These are phyloP conservation scores for Strobilomyces echinocephalus DNA, from an alignment of 768 basidiomycete genomes.

Conservation along the genomic window DNA sequence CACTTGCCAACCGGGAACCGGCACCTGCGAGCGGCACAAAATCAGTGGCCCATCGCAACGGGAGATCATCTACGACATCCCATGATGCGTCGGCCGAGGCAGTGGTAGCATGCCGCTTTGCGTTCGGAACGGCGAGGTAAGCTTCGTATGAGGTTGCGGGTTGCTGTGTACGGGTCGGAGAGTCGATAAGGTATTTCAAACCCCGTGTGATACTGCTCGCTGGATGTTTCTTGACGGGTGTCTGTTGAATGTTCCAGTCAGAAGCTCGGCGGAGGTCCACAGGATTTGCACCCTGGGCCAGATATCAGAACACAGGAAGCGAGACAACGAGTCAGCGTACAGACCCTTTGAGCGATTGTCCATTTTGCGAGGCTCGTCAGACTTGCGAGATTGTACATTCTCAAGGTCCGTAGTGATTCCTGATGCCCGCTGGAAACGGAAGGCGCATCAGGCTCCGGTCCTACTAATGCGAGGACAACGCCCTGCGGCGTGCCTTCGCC, in stretches of 20 bases:
- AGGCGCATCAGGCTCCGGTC: conserved; percentile 50
- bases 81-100: conserved; percentile 50
- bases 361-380: conserved; percentile 72
- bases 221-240: conserved; percentile 43
- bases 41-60: conserved; percentile 83
- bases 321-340: conserved; percentile 1
- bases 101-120: conserved; percentile 22
- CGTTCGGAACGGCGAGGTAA: conserved; percentile 29
- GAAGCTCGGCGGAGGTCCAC: conserved; percentile 53
- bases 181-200: conserved; percentile 52
- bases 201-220: conserved; percentile 60
- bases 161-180: conserved; percentile 30
- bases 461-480: conserved; percentile 72
- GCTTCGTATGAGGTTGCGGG: conserved; percentile 24
- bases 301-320: conserved; percentile 7
- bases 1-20: conserved; percentile 57
- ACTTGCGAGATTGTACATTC: conserved; percentile 83
- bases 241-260: conserved; percentile 48
- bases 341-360: conserved; percentile 63
- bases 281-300: conserved; percentile 50
- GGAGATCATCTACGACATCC: conserved; percentile 72
- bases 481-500: conserved; percentile 63
- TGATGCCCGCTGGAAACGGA: conserved; percentile 41
- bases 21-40: conserved; percentile 71
- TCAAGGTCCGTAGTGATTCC: conserved; percentile 52